phyloP scores from a whole-genome alignment of 2,329 filamentous ascomycete species.

The Phaeoacremonium minimum region DNA sequence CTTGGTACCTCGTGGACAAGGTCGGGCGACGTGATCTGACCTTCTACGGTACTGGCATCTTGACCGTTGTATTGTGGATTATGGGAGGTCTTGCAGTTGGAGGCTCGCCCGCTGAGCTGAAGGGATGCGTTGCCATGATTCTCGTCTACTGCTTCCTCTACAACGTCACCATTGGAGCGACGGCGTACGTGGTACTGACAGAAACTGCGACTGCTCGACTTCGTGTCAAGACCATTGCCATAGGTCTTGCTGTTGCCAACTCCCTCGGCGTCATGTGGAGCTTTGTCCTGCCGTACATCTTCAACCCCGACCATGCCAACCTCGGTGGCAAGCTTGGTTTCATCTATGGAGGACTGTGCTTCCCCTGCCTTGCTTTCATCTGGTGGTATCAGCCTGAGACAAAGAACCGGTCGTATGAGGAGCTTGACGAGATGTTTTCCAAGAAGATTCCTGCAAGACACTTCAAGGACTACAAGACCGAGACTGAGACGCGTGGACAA shows the following conservation, averaged over 20 bases:
- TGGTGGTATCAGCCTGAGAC: conserved; percentile 26
- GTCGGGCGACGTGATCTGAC: conserved; percentile 29
- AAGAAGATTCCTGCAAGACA: conserved; percentile 66
- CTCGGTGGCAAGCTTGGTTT: conserved; percentile 28
- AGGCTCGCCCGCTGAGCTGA: conserved; percentile 11
- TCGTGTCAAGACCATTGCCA: conserved; percentile 32
- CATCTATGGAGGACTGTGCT: conserved; percentile 25
- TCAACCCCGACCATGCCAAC: conserved; percentile 18
- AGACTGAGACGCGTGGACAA: conserved; percentile 1
- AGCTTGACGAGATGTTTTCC: conserved; percentile 38
- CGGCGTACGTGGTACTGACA: conserved; percentile 29
- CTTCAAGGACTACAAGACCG: conserved; percentile 53
- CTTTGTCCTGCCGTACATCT: conserved; percentile 14
- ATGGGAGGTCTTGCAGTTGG: conserved; percentile 27
- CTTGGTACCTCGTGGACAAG: conserved; percentile 30
- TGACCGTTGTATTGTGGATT: conserved; percentile 33
- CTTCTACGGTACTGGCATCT: conserved; percentile 23
- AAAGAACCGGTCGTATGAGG: conserved; percentile 16
- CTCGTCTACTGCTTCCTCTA: conserved; percentile 32
- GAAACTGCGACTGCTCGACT: conserved; percentile 32
- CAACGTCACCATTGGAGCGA: conserved; percentile 33
- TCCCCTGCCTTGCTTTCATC: conserved; percentile 17
- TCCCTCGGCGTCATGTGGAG: conserved; percentile 11
- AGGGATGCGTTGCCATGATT: conserved; percentile 27
- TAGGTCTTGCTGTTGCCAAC: conserved; percentile 28